Evolutionary conservation across 305 asterid species (phyloP).

Genomic region (Lippia alba): DNA sequence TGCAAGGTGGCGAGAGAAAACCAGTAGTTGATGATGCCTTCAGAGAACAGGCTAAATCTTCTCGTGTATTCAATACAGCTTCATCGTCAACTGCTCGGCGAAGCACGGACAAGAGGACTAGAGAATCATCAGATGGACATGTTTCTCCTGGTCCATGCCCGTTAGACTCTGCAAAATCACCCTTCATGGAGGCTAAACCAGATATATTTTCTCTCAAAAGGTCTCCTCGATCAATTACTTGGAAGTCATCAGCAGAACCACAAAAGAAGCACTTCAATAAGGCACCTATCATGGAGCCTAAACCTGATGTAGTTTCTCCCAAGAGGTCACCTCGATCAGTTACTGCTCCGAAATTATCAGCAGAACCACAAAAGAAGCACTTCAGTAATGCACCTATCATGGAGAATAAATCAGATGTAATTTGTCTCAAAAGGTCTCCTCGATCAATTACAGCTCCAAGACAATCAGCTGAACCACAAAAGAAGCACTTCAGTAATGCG

Average conservation of each 20-base stretch:
- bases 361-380: conserved; percentile 58
- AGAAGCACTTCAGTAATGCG: conserved; percentile 52
- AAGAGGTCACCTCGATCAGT: conserved; percentile 51
- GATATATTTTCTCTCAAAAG: conserved; percentile 54
- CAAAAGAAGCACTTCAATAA: conserved; percentile 56
- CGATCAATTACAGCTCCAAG: conserved; percentile 43
- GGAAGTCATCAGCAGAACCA: conserved; percentile 50
- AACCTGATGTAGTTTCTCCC: conserved; percentile 56
- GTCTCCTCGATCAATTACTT: conserved; percentile 48
- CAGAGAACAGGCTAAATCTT: conserved; percentile 54
- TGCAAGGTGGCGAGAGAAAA: conserved; percentile 39
- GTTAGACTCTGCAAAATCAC: conserved; percentile 45
- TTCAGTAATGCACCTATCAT: conserved; percentile 48
- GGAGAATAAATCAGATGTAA: conserved; percentile 51
- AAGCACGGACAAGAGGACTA: conserved; percentile 52
- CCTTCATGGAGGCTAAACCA: conserved; percentile 49
- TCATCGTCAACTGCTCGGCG: conserved; percentile 48
- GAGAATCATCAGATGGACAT: conserved; percentile 44
- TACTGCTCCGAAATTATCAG: conserved; percentile 42
- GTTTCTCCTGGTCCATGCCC: conserved; percentile 45
- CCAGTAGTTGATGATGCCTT: conserved; percentile 46
- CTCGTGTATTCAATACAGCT: conserved; percentile 46
- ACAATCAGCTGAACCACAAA: conserved; percentile 51
- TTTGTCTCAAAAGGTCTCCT: conserved; percentile 62
- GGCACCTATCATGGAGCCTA: conserved; percentile 51